Evolutionary conservation across 768 basidiomycete species (phyloP), one percentile per base, ranked within the genome.

Genomic region (Leucosporidium scottii): DNA sequence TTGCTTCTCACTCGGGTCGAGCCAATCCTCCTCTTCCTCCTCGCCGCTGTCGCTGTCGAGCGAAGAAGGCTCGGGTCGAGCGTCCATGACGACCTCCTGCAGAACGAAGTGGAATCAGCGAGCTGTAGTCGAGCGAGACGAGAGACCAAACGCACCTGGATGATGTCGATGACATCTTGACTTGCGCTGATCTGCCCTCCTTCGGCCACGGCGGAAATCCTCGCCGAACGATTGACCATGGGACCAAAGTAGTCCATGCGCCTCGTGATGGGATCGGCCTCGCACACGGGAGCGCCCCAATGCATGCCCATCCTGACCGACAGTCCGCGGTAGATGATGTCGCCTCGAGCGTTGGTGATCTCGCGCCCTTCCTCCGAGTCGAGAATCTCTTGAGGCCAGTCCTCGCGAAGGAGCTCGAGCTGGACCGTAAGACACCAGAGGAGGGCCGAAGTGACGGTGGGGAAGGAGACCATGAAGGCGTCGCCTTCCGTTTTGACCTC

Each of bases 401-500:
- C 79, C 67, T 89, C 86, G 36, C 87, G 81, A 30, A 98, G 81
- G 17, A 99, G 82, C 74, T 89, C 85, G 34, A 86, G 80, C 77
- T 98, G 96, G 23, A 93, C 89, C 36, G 84, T 86, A 75, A 96
- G 81, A 72, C 87, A 88, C 89, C 91, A 99, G 82, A 91, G 87
- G 23, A 97, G 79, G 0, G 91, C 96, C 0, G 89, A 83, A 2
- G 91, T 82, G 18, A 91, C 84, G 3, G 87, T 90, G 3, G 91
- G 89, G 83, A 99, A 99, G 27, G 94, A 91, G 62, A 93, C 93
- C 90, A 99, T 93, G 82, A 99, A 99, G 0, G 94, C 87, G 75
- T 98, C 96, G 34, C 96, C 96, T 86, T 99, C 96, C 17, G 96
- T 99, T 80, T 99, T 99, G 75, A 98, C 94, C 79, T 97, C 92